Evolutionary conservation across 1,284 basidiomycete species (phyloP).

Genomic region (Microbotryum saponariae): DNA sequence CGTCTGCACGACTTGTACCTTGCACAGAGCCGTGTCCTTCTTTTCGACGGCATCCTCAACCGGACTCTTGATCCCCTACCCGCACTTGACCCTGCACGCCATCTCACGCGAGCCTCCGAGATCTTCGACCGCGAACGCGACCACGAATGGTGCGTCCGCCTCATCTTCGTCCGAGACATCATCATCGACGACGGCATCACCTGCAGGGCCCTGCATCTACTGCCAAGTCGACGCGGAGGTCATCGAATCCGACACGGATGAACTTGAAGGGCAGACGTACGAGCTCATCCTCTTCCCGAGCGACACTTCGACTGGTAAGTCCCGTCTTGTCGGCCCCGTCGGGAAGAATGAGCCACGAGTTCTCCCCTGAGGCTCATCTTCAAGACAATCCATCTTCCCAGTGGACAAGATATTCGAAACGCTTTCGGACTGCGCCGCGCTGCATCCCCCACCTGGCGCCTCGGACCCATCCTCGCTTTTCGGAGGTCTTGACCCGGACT

Average conservation of each 20-base stretch:
- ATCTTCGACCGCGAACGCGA: neutral
- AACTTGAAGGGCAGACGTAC: constrained; percentile 54
- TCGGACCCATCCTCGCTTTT: constrained; percentile 10
- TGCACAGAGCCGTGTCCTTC: constrained; percentile 64
- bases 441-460: constrained; percentile 56
- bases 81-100: constrained; percentile 78
- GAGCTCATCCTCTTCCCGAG: constrained; percentile 67
- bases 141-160: no score
- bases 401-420: constrained; percentile 83
- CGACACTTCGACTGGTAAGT: constrained; percentile 55
- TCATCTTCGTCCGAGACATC: no score
- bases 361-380: constrained; percentile 10
- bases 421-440: constrained; percentile 76
- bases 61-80: constrained; percentile 74
- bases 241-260: constrained; percentile 47
- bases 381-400: constrained; percentile 37
- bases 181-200: neutral
- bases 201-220: constrained; percentile 61
- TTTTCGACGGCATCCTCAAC: constrained; percentile 49
- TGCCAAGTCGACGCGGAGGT: constrained; percentile 58
- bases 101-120: constrained; percentile 55
- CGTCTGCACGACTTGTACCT: neutral
- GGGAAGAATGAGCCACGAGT: neutral
- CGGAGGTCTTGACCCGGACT: constrained; percentile 27
- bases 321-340: neutral